Evolutionary conservation across 23 red algal species (phyloP), one percentile per base, ranked within the genome.

Genomic region (Cyanidium caldarium): DNA sequence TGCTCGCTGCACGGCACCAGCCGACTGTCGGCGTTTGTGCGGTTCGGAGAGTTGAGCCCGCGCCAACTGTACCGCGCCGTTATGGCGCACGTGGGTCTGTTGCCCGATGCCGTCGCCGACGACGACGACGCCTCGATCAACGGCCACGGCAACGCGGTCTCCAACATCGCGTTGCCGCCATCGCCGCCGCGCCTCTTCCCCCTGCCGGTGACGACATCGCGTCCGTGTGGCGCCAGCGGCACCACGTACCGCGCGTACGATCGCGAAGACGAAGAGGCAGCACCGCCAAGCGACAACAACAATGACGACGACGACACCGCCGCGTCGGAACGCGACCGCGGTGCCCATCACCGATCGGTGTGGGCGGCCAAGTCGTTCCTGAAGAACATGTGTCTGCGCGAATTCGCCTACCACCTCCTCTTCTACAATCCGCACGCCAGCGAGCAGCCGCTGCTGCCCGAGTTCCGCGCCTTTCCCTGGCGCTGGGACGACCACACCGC

Each of bases 321-420:
- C 7, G 51, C 19, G 19, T 16, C 19, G 10, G 21, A 61, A 16
- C n/a, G 31, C 51, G 40, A 44, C 40, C 12, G 40, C 10, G 40
- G 40, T 38, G n/a, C 34, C 38, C n/a, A 35, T 34, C 41, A 56
- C 31, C 40, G 20, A 36, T 28, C 65, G 15, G 39, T 84, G 40
- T 21, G 28, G 3, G 44, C 83, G 16, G 79, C 83, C 1, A 84
- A 80, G 42, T 44, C 79, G 37, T 96, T 96, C 67, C 35, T 96
- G 33, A 96, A 96, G 68, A 96, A 96, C 33, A 77, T 96, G 76
- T 84, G 79, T 39, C 66, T 96, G 1, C 58, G 91, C n/a, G 91
- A 96, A 38, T 96, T 85, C 77, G 83, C 80, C 0, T 88, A 96
- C 45, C 86, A 96, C 72, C 68, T 87, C 68, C 77, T 88, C 36